Percentiles rank a stretch among this genome's conserved stretches.
These are phyloP conservation scores for Suhomyces sp. DNA, from an alignment of 805 yeast species.

Conservation along the genomic window DNA sequence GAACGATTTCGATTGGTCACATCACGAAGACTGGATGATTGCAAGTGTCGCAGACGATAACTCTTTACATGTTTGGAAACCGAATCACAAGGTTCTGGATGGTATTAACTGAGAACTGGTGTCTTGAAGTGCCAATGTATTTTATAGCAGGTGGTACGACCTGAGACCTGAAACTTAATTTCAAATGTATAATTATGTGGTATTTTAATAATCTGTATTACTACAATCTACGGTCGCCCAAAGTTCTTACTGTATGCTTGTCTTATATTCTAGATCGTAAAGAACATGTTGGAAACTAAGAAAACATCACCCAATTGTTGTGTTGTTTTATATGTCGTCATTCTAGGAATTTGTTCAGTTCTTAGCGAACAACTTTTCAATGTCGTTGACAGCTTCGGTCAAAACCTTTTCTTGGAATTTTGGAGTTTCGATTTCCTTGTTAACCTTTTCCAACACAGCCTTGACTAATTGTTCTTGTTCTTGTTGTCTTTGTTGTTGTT, in stretches of 20 bases:
- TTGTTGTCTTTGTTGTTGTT: constrained; percentile 90
- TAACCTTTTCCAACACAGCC: constrained; percentile 83
- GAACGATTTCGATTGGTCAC: constrained; percentile 81
- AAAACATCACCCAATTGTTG: too few species aligned
- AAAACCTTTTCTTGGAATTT: constrained; percentile 93
- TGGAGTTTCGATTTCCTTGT: constrained; percentile 77
- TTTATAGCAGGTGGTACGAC: too few species aligned
- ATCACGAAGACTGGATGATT: constrained; percentile 64
- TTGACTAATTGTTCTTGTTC: constrained; percentile 92
- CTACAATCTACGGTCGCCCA: too few species aligned
- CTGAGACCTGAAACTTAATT: too few species aligned
- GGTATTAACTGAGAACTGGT: too few species aligned
- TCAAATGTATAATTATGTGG: too few species aligned
- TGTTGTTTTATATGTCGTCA: too few species aligned
- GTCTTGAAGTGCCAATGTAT: too few species aligned
- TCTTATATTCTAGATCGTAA: too few species aligned
- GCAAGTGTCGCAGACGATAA: constrained; percentile 84
- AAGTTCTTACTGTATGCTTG: too few species aligned
- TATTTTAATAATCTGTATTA: too few species aligned
- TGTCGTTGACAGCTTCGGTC: constrained; percentile 86
- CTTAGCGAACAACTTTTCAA: constrained; percentile 77
- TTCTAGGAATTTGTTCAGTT: constrained; percentile 29
- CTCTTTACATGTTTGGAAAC: constrained; percentile 84
- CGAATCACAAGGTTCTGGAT: constrained; percentile 26
- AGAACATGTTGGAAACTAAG: too few species aligned